Evolutionary conservation across 768 basidiomycete genomes (phyloP).

Genomic region (Rubroboletus pulcherrimus): DNA sequence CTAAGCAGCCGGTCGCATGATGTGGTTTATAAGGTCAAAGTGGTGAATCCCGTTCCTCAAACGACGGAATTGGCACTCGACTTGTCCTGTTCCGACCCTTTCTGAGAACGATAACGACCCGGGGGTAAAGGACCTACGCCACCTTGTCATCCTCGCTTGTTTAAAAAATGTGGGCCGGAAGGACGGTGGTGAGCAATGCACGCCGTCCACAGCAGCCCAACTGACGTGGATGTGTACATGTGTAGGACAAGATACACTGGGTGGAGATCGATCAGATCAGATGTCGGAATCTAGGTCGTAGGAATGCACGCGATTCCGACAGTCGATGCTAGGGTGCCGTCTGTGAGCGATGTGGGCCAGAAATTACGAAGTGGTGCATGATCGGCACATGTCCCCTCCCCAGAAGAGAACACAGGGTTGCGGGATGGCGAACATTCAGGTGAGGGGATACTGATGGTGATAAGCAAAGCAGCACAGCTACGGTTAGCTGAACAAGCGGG

Average conservation of each 20-base stretch:
- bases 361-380: not conserved
- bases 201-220: not conserved
- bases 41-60: constrained; percentile 2
- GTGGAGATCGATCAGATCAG: constrained; percentile 21
- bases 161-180: constrained; percentile 1
- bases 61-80: not conserved
- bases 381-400: not conserved
- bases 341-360: not conserved
- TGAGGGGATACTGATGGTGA: not conserved
- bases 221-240: constrained; percentile 11
- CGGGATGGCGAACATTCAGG: not conserved
- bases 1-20: constrained; percentile 8
- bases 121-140: constrained; percentile 23
- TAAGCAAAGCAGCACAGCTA: constrained; percentile 2
- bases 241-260: constrained; percentile 9
- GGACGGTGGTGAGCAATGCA: not conserved
- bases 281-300: constrained; percentile 4
- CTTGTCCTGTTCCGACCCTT: not conserved
- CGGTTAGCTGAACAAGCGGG: not conserved
- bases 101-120: not conserved
- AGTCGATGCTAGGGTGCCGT: not conserved
- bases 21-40: constrained; percentile 1
- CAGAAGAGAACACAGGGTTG: not conserved
- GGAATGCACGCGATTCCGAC: not conserved
- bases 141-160: constrained; percentile 17